Evolutionary conservation across 2,329 filamentous ascomycete species (phyloP).

Genomic region (Biscogniauxia sp.): DNA sequence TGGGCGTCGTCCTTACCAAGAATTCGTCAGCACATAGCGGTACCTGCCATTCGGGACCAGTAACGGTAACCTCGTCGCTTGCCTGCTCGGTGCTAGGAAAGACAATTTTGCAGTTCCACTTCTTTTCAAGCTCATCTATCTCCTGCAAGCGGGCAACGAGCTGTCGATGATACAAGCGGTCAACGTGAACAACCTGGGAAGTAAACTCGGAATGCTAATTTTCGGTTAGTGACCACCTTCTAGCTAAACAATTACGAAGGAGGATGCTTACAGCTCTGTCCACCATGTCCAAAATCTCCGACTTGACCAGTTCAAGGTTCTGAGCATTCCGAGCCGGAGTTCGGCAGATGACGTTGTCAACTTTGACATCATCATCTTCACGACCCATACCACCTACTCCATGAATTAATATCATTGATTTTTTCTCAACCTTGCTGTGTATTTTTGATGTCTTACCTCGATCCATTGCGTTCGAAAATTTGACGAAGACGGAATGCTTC

Average conservation of each 20-base stretch:
- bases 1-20: conserved; percentile 53
- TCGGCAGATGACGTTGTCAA: conserved; percentile 98
- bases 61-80: conserved; percentile 93
- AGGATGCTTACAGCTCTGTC: conserved; percentile 72
- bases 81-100: conserved; percentile 97
- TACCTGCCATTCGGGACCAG: conserved; percentile 96
- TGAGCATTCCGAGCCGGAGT: conserved; percentile 96
- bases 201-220: conserved; percentile 89
- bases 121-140: conserved; percentile 94
- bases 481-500: conserved; percentile 99
- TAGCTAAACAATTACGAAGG: conserved; percentile 18
- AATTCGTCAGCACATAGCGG: conserved; percentile 96
- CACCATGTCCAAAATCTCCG: conserved; percentile 99
- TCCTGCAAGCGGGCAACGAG: conserved; percentile 84
- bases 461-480: conserved; percentile 99
- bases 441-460: conserved; percentile 54
- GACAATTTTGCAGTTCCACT: conserved; percentile 99
- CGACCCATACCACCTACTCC: conserved; percentile 69
- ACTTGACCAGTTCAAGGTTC: conserved; percentile 94
- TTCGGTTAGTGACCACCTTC: conserved; percentile 10
- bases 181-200: conserved; percentile 87
- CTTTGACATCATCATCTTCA: conserved; percentile 96
- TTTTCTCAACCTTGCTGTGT: not conserved
- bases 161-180: conserved; percentile 92
- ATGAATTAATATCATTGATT: conserved; percentile 27